phyloP scores from a whole-genome alignment of 306 rosid genomes.

The Castanopsis chinensis region DNA sequence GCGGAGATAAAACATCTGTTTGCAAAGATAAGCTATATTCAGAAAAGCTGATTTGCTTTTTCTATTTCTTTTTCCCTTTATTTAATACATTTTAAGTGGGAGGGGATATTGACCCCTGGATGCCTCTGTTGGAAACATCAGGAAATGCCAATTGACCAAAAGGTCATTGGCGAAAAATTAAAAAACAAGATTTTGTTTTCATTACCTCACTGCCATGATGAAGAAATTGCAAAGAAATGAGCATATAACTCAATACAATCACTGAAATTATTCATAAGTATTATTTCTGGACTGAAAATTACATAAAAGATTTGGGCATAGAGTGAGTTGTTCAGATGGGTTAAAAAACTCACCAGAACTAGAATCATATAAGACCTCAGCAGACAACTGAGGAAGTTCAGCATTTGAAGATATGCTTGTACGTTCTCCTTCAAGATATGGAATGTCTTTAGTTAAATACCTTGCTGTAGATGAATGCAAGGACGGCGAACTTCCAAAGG shows the following conservation, averaged over 20 bases:
- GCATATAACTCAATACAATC: too few relatives aligned
- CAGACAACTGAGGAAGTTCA: slow-evolving; percentile 66
- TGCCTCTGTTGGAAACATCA: too few relatives aligned
- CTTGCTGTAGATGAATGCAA: slow-evolving; percentile 74
- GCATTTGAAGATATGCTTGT: slow-evolving; percentile 74
- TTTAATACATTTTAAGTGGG: too few relatives aligned
- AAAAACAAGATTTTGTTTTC: slow-evolving; percentile 1
- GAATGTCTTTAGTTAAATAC: slow-evolving; percentile 57
- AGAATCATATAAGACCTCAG: slow-evolving; percentile 69
- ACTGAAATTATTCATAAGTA: too few relatives aligned
- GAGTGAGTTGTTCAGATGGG: neutral
- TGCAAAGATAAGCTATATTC: slow-evolving; percentile 27
- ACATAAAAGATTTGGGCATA: too few relatives aligned
- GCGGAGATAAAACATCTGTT: slow-evolving; percentile 63
- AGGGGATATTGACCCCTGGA: neutral
- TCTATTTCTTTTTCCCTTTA: too few relatives aligned
- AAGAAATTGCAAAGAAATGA: neutral
- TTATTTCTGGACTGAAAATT: too few relatives aligned
- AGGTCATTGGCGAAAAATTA: neutral
- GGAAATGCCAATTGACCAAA: too few relatives aligned
- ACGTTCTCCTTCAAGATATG: slow-evolving; percentile 55
- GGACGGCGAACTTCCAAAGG: slow-evolving; percentile 81
- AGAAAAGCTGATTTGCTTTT: slow-evolving; percentile 24
- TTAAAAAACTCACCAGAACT: slow-evolving; percentile 53
- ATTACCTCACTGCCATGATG: neutral